Percentiles rank a stretch among this genome's conserved stretches.
Evolutionary conservation across 2,329 filamentous ascomycete species (phyloP).

Genomic region (Rhexocercosporidium sp.): DNA sequence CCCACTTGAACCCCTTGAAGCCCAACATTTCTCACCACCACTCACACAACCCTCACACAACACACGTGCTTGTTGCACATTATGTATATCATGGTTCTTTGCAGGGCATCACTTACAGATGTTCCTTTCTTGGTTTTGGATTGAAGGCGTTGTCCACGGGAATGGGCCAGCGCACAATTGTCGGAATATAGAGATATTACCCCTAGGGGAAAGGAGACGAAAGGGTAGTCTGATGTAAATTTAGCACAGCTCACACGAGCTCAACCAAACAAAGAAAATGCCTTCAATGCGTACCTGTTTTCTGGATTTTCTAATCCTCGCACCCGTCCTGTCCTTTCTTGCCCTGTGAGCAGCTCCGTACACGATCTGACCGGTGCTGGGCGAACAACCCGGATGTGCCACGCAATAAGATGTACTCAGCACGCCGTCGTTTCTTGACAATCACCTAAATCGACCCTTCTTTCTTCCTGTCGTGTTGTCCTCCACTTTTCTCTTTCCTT

Average conservation of each 20-base stretch:
- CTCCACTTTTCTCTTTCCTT: conserved; percentile 32
- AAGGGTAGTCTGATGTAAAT: conserved; percentile 39
- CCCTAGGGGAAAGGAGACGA: conserved; percentile 21
- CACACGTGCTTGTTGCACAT: conserved; percentile 17
- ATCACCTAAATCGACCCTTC: conserved; percentile 31
- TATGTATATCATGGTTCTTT: conserved; percentile 38
- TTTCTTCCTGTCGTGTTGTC: conserved; percentile 27
- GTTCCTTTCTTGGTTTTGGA: conserved; percentile 27
- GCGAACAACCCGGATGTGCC: no score
- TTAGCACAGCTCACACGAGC: conserved; percentile 35
- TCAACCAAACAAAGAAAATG: conserved; percentile 28
- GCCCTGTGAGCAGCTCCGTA: not conserved
- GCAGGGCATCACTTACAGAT: conserved; percentile 34
- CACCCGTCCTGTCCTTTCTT: not conserved
- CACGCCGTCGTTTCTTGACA: no score
- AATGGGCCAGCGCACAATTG: conserved; percentile 36
- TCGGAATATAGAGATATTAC: conserved; percentile 33
- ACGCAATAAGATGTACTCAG: no score
- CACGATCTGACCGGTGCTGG: not conserved
- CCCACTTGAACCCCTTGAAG: conserved; percentile 34
- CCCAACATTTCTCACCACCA: conserved; percentile 5
- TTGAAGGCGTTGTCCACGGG: conserved; percentile 40
- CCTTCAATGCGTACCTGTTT: not conserved
- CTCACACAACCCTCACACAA: conserved; percentile 13
- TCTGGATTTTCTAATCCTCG: not conserved